phyloP scores from a whole-genome alignment of 2,329 filamentous ascomycete species.

The Endoconidiophora polonica region DNA sequence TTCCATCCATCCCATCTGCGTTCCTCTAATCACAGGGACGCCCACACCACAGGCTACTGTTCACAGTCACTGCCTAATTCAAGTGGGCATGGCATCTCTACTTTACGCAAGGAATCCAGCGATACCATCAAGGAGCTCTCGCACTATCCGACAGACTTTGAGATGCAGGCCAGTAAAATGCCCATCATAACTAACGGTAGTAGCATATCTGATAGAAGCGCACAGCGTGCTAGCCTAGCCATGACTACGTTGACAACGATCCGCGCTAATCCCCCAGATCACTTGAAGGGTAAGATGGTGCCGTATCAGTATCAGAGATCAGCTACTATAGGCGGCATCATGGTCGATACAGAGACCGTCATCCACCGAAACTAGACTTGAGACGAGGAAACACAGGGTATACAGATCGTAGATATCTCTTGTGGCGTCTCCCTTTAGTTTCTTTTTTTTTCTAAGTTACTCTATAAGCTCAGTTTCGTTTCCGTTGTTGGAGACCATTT shows the following conservation, averaged over 20 bases:
- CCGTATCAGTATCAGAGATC: conserved; percentile 1
- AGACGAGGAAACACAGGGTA: too few species aligned
- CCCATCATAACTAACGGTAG: neutral
- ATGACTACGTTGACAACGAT: neutral
- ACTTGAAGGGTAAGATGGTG: neutral
- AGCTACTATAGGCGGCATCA: conserved; percentile 8
- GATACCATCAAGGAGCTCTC: conserved; percentile 5
- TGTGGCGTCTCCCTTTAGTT: too few species aligned
- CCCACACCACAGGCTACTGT: neutral
- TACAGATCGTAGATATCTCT: too few species aligned
- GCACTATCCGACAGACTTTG: conserved; percentile 2
- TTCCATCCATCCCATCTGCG: conserved; percentile 4
- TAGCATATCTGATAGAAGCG: neutral
- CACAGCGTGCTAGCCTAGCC: neutral
- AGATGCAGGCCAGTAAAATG: neutral
- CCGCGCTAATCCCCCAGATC: neutral
- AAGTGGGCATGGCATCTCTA: neutral
- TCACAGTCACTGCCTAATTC: neutral
- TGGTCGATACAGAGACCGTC: conserved; percentile 7
- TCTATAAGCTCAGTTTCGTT: too few species aligned
- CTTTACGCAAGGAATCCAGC: conserved; percentile 1
- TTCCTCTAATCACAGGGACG: neutral
- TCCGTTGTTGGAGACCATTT: too few species aligned
- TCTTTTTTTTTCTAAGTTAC: too few species aligned
- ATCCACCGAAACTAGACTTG: neutral